Evolutionary conservation across 331 rosid genomes (phyloP).

Genomic region (Pyracantha coccinea): DNA sequence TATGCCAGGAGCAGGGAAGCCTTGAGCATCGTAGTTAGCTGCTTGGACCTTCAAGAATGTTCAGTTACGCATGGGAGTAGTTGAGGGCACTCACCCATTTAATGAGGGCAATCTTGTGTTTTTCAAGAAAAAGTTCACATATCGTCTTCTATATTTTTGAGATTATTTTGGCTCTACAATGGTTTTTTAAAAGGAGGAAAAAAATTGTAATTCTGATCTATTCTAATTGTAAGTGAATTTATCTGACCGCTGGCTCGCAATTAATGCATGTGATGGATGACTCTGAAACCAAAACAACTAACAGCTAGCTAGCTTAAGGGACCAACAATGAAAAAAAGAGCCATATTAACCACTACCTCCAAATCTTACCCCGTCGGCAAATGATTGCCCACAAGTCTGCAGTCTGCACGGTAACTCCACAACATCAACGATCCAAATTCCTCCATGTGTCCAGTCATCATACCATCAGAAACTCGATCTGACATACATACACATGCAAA

Average conservation of each 20-base stretch:
- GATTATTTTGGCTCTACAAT: no score
- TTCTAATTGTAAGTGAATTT: neutral
- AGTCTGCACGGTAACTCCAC: neutral
- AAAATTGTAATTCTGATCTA: neutral
- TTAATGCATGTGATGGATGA: constrained; percentile 25
- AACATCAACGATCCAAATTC: constrained; percentile 16
- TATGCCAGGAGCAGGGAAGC: no score
- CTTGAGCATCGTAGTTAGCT: no score
- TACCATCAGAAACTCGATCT: constrained; percentile 25
- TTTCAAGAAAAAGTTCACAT: no score
- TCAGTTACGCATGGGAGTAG: no score
- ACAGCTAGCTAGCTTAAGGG: neutral
- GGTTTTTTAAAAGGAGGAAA: no score
- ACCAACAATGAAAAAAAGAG: neutral
- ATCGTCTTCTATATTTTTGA: no score
- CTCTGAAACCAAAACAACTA: neutral
- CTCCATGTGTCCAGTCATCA: constrained; percentile 35
- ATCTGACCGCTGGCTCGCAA: neutral
- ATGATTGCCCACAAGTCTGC: constrained; percentile 6
- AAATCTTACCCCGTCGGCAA: constrained; percentile 32
- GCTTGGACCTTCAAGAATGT: no score
- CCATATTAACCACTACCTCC: constrained; percentile 25
- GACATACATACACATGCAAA: constrained; percentile 61
- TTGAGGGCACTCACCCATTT: no score
- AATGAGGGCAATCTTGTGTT: no score